phyloP scores from a whole-genome alignment of 1,284 basidiomycete species.

The Puccinia hordei region DNA sequence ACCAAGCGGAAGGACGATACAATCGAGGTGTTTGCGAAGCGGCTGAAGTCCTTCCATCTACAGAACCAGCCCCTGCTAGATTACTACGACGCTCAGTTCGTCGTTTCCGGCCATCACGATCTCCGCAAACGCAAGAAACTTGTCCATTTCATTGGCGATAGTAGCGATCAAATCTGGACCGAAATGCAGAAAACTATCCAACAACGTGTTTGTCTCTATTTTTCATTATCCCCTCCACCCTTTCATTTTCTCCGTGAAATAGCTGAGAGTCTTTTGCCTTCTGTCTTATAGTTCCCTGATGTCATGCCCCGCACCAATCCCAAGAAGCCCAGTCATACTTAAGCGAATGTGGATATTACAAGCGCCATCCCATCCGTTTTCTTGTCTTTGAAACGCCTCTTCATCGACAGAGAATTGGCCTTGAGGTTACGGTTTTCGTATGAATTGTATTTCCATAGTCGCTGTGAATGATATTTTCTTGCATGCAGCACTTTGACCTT shows the following conservation, averaged over 20 bases:
- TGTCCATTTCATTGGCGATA: slow-evolving; percentile 75
- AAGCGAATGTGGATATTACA: neutral
- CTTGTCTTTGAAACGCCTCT: too few relatives aligned
- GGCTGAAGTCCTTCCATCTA: slow-evolving; percentile 79
- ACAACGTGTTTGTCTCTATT: slow-evolving; percentile 13
- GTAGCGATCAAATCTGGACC: slow-evolving; percentile 92
- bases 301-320: neutral
- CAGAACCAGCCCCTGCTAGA: slow-evolving; percentile 81
- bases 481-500: neutral
- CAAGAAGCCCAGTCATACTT: neutral
- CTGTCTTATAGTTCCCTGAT: slow-evolving; percentile 11
- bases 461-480: neutral
- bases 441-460: neutral
- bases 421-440: neutral
- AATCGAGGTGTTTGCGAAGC: slow-evolving; percentile 78
- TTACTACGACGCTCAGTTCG: slow-evolving; percentile 69
- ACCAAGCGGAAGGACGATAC: slow-evolving; percentile 89
- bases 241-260: neutral
- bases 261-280: neutral
- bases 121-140: slow-evolving; percentile 59
- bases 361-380: too few relatives aligned
- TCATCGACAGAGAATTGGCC: neutral
- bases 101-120: slow-evolving; percentile 52
- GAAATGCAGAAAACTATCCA: slow-evolving; percentile 67
- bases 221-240: neutral